A percentile compares a stretch with the other conserved stretches of the same genome.
Conservation (phyloP, 345 rosid species). For the Sapria himalayana region DNA sequence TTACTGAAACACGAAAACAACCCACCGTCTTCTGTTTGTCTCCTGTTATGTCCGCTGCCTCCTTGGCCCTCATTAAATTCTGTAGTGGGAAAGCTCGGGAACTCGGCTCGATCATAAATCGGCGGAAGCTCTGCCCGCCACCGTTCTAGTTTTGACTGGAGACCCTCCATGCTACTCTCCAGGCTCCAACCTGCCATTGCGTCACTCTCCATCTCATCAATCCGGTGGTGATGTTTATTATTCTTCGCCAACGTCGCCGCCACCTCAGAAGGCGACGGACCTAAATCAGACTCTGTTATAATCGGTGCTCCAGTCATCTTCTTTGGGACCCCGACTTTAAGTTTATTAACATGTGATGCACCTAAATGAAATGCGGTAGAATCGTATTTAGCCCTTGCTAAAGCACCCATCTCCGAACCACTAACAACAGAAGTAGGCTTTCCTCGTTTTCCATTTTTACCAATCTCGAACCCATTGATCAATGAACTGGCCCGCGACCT, state of each 20-base stretch:
- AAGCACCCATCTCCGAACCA: slow-evolving; percentile 2
- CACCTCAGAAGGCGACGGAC: slow-evolving; percentile 81
- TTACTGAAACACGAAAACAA: slow-evolving; percentile 52
- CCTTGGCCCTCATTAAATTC: background rate
- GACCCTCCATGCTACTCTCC: slow-evolving; percentile 56
- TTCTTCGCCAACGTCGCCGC: slow-evolving; percentile 32
- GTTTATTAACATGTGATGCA: no score
- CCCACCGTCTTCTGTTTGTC: slow-evolving; percentile 22
- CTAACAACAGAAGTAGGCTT: background rate
- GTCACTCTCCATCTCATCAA: slow-evolving; percentile 33
- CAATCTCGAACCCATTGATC: slow-evolving; percentile 8
- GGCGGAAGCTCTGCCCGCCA: slow-evolving; percentile 72
- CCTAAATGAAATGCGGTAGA: no score
- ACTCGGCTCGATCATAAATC: slow-evolving; percentile 23
- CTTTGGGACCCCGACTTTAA: no score
- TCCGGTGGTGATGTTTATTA: slow-evolving; percentile 9
- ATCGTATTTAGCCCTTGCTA: slow-evolving; percentile 3
- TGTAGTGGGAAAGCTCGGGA: slow-evolving; percentile 20
- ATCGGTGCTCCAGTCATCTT: slow-evolving; percentile 11
- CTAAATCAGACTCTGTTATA: slow-evolving; percentile 51
- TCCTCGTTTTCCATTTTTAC: background rate
- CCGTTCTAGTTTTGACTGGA: slow-evolving; percentile 55
- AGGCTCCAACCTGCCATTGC: slow-evolving; percentile 28
- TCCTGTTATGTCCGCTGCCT: slow-evolving; percentile 12
- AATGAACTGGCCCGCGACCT: slow-evolving; percentile 7